Percentiles rank a stretch among this genome's conserved stretches.
phyloP scores from a whole-genome alignment of 2,329 filamentous ascomycete genomes.

The Aaosphaeria pasadenensis region DNA sequence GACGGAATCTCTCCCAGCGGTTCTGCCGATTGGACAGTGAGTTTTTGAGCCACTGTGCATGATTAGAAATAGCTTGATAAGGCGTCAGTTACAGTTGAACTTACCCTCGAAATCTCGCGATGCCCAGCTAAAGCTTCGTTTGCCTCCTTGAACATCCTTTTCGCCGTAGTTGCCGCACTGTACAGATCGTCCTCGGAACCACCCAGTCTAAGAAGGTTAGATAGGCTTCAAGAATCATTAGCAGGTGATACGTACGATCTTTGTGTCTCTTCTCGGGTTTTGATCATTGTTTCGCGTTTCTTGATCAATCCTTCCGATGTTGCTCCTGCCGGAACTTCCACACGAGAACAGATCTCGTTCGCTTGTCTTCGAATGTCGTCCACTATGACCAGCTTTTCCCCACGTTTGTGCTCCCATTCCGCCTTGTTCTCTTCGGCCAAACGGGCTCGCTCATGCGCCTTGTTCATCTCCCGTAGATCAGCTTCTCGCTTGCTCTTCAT shows the following conservation, averaged over 20 bases:
- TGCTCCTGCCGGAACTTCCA: conserved; percentile 27
- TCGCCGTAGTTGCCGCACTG: conserved; percentile 25
- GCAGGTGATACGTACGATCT: conserved; percentile 10
- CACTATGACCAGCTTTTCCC: conserved; percentile 24
- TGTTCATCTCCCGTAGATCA: conserved; percentile 43
- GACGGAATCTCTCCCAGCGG: conserved; percentile 79
- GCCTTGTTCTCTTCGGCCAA: conserved; percentile 26
- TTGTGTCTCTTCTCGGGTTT: conserved; percentile 26
- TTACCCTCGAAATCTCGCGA: conserved; percentile 9
- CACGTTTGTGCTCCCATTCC: conserved; percentile 22
- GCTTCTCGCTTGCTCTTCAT: conserved; percentile 28
- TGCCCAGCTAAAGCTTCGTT: conserved; percentile 15
- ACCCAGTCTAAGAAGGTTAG: conserved; percentile 19
- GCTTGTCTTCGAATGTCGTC: conserved; percentile 18
- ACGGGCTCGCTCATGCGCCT: conserved; percentile 34
- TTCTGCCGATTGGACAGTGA: conserved; percentile 67
- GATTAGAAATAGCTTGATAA: not conserved
- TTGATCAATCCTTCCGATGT: conserved; percentile 29
- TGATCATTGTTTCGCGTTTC: conserved; percentile 24
- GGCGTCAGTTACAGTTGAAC: too few species aligned
- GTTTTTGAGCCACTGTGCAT: conserved; percentile 31
- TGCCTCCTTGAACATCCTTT: conserved; percentile 17
- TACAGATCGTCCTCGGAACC: conserved; percentile 31
- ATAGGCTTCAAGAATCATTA: not conserved
- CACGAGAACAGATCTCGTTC: conserved; percentile 18